A percentile compares a stretch with the other conserved stretches of the same genome.
These are phyloP conservation scores for Leccinum griseonigrum DNA, from an alignment of 1,284 basidiomycete species.

Conservation along the genomic window DNA sequence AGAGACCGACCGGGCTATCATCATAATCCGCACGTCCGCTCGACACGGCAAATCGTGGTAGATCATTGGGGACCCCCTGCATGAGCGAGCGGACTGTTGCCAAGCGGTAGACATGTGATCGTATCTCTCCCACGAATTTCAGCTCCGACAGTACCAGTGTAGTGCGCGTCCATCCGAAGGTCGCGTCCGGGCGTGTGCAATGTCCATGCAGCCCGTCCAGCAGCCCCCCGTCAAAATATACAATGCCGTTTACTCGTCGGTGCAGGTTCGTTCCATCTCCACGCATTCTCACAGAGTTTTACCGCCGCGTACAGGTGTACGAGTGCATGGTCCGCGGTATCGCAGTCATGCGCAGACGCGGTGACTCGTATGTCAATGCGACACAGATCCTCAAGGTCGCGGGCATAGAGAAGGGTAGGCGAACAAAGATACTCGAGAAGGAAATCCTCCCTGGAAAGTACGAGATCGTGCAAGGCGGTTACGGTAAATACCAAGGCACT, in stretches of 20 bases:
- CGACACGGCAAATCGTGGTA: neutral
- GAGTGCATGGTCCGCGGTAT: constrained; percentile 98
- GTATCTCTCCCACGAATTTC: constrained; percentile 15
- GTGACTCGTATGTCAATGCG: constrained; percentile 95
- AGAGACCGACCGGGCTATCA: neutral
- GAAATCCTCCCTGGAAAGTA: constrained; percentile 95
- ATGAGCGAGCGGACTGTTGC: constrained; percentile 2
- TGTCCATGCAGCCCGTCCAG: constrained; percentile 34
- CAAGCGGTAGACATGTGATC: neutral
- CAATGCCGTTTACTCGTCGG: constrained; percentile 85
- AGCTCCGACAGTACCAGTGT: constrained; percentile 22
- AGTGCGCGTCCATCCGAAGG: constrained; percentile 26
- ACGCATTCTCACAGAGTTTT: constrained; percentile 18
- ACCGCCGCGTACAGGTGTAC: constrained; percentile 60
- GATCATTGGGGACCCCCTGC: constrained; percentile 1
- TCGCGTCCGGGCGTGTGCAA: constrained; percentile 25
- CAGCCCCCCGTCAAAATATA: constrained; percentile 78
- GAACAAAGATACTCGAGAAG: constrained; percentile 98
- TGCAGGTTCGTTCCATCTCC: constrained; percentile 54
- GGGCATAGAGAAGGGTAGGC: constrained; percentile 93
- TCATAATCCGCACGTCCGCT: neutral
- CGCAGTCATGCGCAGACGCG: constrained; percentile 95
- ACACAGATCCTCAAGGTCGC: constrained; percentile 99
- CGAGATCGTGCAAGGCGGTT: constrained; percentile 99
- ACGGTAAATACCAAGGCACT: constrained; percentile 99